Conservation (phyloP, 768 basidiomycete genomes). For the Pholiota conissans region DNA sequence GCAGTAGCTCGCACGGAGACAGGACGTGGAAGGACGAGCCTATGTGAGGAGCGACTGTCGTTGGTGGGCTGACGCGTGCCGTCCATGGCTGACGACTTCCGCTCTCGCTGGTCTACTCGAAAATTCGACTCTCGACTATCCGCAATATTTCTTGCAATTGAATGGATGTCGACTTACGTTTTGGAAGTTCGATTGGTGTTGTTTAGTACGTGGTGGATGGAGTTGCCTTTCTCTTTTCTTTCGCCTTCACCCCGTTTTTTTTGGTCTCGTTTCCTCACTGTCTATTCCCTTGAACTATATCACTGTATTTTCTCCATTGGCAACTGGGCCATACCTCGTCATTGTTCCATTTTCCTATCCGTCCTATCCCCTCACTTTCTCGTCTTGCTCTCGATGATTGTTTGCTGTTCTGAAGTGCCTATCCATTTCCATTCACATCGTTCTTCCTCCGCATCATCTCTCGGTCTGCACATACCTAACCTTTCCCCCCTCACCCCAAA, state of each 20-base stretch:
- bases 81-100: not conserved
- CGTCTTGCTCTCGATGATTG: not conserved
- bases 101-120: not conserved
- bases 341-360: not conserved
- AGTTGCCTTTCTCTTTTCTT: not conserved
- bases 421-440: not conserved
- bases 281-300: not conserved
- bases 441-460: not conserved
- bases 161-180: not conserved
- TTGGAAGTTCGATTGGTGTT: constrained; percentile 13
- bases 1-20: constrained; percentile 16
- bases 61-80: not conserved
- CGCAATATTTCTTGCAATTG: not conserved
- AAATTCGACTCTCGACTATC: not conserved
- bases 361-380: not conserved
- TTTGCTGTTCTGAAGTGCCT: not conserved
- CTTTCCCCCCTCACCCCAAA: not conserved
- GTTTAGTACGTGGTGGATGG: not conserved
- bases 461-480: not conserved
- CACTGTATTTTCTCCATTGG: not conserved
- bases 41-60: not conserved
- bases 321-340: not conserved
- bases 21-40: constrained; percentile 3
- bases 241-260: not conserved
- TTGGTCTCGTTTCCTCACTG: not conserved